Conservation (phyloP, 805 yeast species). For the Scheffersomyces coipomensis region DNA sequence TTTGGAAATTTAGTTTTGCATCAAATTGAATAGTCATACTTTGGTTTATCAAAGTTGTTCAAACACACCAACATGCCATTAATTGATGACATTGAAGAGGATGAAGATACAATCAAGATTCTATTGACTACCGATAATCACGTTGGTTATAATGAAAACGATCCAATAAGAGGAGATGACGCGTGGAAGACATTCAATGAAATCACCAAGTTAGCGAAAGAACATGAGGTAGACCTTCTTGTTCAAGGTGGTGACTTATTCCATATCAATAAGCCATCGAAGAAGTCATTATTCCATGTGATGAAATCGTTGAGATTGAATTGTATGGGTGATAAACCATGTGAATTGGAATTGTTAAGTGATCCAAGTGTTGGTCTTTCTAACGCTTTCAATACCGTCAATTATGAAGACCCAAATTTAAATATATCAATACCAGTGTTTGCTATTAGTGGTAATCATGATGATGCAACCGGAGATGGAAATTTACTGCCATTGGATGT, state of each 20-base stretch:
- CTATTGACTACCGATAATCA: conserved; percentile 93
- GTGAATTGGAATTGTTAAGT: conserved; percentile 78
- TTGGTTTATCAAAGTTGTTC: too few species aligned
- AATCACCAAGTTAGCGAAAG: conserved; percentile 67
- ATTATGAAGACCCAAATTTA: conserved; percentile 87
- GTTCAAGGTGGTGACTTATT: conserved; percentile 92
- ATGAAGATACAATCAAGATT: conserved; percentile 69
- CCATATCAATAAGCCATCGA: conserved; percentile 85
- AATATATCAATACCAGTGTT: conserved; percentile 89
- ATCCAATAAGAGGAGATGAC: conserved; percentile 88
- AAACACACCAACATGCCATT: conserved; percentile 12
- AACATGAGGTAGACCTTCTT: conserved; percentile 78
- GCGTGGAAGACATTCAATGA: conserved; percentile 87
- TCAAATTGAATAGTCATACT: too few species aligned
- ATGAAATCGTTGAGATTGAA: conserved; percentile 64
- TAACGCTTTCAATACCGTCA: conserved; percentile 67
- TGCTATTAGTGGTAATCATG: conserved; percentile 94
- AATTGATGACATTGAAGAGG: conserved; percentile 42
- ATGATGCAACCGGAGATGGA: conserved; percentile 89
- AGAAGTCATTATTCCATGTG: conserved; percentile 82
- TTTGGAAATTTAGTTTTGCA: too few species aligned
- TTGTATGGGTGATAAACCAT: conserved; percentile 85
- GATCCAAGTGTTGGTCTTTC: conserved; percentile 67
- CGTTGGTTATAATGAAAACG: conserved; percentile 89
- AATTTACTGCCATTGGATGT: conserved; percentile 84